Conservation (phyloP, 257 asterid species). For the Penstemon newberryi region DNA sequence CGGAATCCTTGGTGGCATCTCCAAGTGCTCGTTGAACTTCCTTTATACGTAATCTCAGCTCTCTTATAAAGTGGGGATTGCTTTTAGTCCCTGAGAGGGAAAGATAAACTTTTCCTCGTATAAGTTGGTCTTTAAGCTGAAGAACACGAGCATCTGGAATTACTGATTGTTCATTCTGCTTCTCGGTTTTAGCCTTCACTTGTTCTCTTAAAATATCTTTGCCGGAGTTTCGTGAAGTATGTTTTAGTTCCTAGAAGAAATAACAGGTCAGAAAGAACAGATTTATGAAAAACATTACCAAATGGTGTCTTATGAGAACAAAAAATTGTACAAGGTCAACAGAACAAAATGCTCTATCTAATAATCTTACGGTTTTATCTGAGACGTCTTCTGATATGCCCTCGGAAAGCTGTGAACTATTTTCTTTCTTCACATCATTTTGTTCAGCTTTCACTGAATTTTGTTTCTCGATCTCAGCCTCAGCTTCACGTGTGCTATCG, state of each 20-base stretch:
- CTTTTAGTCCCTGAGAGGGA: constrained; percentile 47
- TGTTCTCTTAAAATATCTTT: constrained; percentile 32
- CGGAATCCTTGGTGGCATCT: constrained; percentile 53
- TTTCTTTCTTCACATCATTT: constrained; percentile 29
- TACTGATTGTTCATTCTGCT: constrained; percentile 32
- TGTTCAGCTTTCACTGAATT: constrained; percentile 27
- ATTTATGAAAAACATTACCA: background rate
- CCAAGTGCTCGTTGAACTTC: constrained; percentile 55
- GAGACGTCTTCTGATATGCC: constrained; percentile 31
- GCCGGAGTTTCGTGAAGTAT: constrained; percentile 19
- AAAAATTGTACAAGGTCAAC: background rate
- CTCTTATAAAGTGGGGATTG: constrained; percentile 54
- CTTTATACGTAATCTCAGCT: constrained; percentile 51
- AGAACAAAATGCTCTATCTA: background rate
- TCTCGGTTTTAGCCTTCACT: constrained; percentile 34
- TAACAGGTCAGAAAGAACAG: background rate
- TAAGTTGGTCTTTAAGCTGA: constrained; percentile 57
- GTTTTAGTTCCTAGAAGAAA: background rate
- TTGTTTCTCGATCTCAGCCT: constrained; percentile 32
- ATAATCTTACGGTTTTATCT: constrained; percentile 36
- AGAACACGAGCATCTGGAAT: constrained; percentile 41
- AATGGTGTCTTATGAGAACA: background rate
- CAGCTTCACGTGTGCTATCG: constrained; percentile 32
- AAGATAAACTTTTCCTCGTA: constrained; percentile 51
- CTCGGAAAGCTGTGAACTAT: constrained; percentile 23